Evolutionary conservation across 1,284 basidiomycete species (phyloP), one percentile per base, ranked within the genome.

Genomic region (Sanghuangporus sanghuang): DNA sequence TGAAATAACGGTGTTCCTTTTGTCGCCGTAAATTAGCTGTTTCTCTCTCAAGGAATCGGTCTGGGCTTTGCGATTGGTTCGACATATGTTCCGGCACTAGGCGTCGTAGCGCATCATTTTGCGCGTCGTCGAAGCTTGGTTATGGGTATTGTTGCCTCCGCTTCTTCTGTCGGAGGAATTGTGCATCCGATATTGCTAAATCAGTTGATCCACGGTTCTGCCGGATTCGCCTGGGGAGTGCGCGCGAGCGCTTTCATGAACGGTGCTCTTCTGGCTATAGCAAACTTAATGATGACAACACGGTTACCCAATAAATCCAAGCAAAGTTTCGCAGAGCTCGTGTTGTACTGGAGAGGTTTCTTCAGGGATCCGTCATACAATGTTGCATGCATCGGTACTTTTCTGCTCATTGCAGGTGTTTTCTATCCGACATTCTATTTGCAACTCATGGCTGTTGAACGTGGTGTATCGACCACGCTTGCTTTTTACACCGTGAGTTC

Each of bases 391-490:
- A 21, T 53, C 23, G 78, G 79, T 21, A 76, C 75, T 3, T 65
- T 73, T 35, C 63, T 75, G 42, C 68, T 73, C 23, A 67, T 78
- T 3, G 63, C 70, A 1, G 79, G 77, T 4, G 57, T 79, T 2
- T 80, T 76, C 66, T 79, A 78, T 65, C 78, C 80, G 0, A 73
- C 77, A 18, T 81, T 78, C 69, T 82, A 78, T 67, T 64, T 81
- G 3, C 80, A 81, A 64, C 67, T 81, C 4, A 74, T 77, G 59
- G 73, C 78, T 4, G 75, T 70, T 18, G 6, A 32, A 53, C 49
- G 49, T 18, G 66, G 64, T 2, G 49, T 68, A 14, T 58, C 65
- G 56, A 11, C 39, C 3, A 62, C 57, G 6, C 54, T 69, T 14
- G 40, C 67, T 2, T 69, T 68, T 61, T 69, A 69, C 62, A 48